A percentile compares a stretch with the other conserved stretches of the same genome.
Conservation (phyloP, 2,329 filamentous ascomycete genomes). For the Calonectria leucothoes region DNA sequence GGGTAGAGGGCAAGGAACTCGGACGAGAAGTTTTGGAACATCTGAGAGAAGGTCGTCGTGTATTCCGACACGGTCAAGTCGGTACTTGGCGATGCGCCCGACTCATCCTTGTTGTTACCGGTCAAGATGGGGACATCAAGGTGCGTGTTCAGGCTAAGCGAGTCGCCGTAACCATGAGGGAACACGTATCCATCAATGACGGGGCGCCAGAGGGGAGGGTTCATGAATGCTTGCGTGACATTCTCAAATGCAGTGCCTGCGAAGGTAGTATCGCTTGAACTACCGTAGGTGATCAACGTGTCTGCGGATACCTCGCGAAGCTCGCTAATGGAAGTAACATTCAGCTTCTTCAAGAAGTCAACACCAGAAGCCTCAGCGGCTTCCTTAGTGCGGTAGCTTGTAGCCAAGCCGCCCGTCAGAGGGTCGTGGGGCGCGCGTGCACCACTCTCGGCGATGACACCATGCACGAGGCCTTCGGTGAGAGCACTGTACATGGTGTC, state of each 20-base stretch:
- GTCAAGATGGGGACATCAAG: conserved; percentile 10
- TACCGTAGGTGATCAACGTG: not conserved
- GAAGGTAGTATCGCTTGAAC: not conserved
- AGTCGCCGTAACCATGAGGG: not conserved
- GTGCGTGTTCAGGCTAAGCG: not conserved
- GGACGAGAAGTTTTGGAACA: conserved; percentile 6
- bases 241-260: conserved; percentile 7
- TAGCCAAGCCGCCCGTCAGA: conserved; percentile 4
- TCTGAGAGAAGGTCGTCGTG: not conserved
- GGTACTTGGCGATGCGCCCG: not conserved
- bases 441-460: conserved; percentile 2
- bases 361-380: not conserved
- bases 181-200: conserved; percentile 4
- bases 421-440: not conserved
- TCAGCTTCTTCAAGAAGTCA: not conserved
- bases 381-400: not conserved
- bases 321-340: not conserved
- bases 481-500: conserved; percentile 5
- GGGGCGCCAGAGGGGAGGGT: conserved; percentile 3
- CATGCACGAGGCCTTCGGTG: not conserved
- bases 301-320: not conserved
- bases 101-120: conserved; percentile 13
- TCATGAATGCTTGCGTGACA: conserved; percentile 1
- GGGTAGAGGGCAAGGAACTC: not conserved
- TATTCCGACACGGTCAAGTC: not conserved